A percentile compares a stretch with the other conserved stretches of the same genome.
Conservation (phyloP, 257 asterid species). For the Rhazya stricta region DNA sequence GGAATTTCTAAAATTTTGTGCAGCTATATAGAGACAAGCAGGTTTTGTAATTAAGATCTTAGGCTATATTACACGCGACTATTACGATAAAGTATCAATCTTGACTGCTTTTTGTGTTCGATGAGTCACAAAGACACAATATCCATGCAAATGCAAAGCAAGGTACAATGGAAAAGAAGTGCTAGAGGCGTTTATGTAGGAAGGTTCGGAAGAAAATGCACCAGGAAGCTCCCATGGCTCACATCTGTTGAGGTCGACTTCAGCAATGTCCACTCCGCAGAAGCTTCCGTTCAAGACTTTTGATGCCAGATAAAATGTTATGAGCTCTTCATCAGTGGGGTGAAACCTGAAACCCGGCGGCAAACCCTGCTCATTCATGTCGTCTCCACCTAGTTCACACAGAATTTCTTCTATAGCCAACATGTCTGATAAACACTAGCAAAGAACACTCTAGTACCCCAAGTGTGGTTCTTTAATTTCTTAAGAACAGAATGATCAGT, state of each 20-base stretch:
- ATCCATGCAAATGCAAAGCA: background rate
- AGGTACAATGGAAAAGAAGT: background rate
- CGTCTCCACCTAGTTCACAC: conserved; percentile 47
- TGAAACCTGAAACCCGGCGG: conserved; percentile 86
- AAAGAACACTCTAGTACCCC: no score
- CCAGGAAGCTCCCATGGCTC: conserved; percentile 97
- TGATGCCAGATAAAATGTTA: conserved; percentile 68
- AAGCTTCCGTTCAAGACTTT: conserved; percentile 52
- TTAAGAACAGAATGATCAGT: background rate
- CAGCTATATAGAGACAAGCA: background rate
- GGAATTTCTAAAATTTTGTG: background rate
- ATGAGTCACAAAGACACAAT: no score
- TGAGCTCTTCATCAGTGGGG: conserved; percentile 85
- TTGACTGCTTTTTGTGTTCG: no score
- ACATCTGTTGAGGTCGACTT: conserved; percentile 76
- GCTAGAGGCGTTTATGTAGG: no score
- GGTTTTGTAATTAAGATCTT: background rate
- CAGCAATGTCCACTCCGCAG: conserved; percentile 51
- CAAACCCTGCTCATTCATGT: conserved; percentile 41
- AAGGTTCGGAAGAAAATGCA: background rate
- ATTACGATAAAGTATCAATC: no score
- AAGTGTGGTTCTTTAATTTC: no score
- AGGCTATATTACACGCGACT: background rate
- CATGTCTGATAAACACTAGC: conserved; percentile 18
- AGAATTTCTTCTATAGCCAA: conserved; percentile 59